These are phyloP conservation scores for Metschnikowia hibisci DNA, from an alignment of 805 yeast genomes.

Conservation along the genomic window DNA sequence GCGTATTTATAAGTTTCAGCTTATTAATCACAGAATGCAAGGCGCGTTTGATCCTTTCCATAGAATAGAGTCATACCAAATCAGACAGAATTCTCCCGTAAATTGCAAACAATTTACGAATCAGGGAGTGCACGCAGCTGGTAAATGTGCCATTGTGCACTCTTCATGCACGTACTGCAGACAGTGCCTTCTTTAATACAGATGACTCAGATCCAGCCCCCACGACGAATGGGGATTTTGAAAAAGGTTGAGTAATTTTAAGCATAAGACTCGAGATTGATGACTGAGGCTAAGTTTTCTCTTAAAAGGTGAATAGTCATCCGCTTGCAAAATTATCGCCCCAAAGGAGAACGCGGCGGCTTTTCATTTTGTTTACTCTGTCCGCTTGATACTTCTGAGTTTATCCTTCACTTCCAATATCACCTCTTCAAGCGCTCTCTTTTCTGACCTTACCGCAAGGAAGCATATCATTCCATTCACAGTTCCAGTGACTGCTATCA, in stretches of 20 bases:
- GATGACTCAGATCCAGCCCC: slow-evolving; percentile 1
- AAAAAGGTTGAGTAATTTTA: background rate
- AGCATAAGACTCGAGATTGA: background rate
- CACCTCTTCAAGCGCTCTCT: slow-evolving; percentile 73
- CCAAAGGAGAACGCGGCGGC: no score
- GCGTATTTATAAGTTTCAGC: no score
- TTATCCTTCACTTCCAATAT: slow-evolving; percentile 55
- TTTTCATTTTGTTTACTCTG: background rate
- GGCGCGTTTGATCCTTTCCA: no score
- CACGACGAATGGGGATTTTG: background rate
- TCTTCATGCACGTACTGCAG: background rate
- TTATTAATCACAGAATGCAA: no score
- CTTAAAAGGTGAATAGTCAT: no score
- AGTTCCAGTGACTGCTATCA: slow-evolving; percentile 62
- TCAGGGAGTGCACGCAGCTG: background rate
- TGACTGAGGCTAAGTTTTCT: no score
- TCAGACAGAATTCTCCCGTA: background rate
- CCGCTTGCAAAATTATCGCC: no score
- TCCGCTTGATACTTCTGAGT: slow-evolving; percentile 1
- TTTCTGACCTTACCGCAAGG: slow-evolving; percentile 77
- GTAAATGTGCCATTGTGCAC: background rate
- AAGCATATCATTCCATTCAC: slow-evolving; percentile 75
- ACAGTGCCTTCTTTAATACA: background rate
- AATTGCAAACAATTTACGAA: background rate
- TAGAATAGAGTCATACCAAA: background rate